Evolutionary conservation across 768 basidiomycete genomes (phyloP).

Genomic region (Boletus pseudopeckii): DNA sequence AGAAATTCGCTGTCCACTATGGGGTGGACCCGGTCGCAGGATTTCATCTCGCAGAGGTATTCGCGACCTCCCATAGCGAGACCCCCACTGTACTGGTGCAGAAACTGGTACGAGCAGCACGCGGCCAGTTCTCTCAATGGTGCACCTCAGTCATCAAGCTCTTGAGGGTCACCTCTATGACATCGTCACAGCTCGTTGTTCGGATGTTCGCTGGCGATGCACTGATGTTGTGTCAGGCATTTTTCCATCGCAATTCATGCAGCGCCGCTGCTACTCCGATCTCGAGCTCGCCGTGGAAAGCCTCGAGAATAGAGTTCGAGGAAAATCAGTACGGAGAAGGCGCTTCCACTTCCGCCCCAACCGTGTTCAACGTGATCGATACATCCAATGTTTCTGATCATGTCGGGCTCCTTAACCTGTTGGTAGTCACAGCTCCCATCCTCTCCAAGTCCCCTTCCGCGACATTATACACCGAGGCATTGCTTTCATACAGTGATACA

Average conservation of each 20-base stretch:
- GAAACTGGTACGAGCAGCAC: slow-evolving; percentile 17
- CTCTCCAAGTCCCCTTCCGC: slow-evolving; percentile 23
- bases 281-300: slow-evolving; percentile 23
- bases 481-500: slow-evolving; percentile 14
- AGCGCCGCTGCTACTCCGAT: slow-evolving; percentile 17
- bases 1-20: slow-evolving; percentile 28
- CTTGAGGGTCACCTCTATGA: background rate
- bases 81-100: slow-evolving; percentile 9
- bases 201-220: slow-evolving; percentile 32
- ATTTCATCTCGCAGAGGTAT: slow-evolving; percentile 31
- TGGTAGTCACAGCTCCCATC: slow-evolving; percentile 21
- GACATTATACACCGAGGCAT: slow-evolving; percentile 29
- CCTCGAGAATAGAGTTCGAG: slow-evolving; percentile 21
- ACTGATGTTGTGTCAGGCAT: slow-evolving; percentile 27
- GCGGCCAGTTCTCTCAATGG: slow-evolving; percentile 27
- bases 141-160: slow-evolving; percentile 21
- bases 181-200: slow-evolving; percentile 15
- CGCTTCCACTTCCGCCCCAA: slow-evolving; percentile 21
- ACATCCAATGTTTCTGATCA: slow-evolving; percentile 33
- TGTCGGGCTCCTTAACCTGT: slow-evolving; percentile 28
- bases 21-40: slow-evolving; percentile 29
- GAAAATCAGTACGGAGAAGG: slow-evolving; percentile 17
- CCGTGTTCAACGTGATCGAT: slow-evolving; percentile 32
- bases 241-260: slow-evolving; percentile 9
- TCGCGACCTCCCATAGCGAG: slow-evolving; percentile 10